phyloP scores from a whole-genome alignment of 2,329 filamentous ascomycete species.

The Microcyclospora pomicola region DNA sequence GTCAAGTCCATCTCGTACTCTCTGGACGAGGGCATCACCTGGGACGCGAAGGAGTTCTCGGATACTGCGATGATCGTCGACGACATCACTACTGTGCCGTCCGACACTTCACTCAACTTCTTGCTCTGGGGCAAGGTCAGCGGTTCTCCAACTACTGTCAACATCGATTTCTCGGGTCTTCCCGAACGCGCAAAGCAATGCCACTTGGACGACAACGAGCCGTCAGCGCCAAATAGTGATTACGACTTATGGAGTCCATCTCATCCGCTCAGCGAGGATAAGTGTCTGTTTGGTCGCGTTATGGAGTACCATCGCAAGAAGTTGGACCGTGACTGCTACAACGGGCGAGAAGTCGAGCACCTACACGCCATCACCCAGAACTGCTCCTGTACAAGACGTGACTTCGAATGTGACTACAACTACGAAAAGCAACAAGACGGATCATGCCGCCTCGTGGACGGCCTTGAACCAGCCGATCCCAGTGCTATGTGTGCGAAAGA shows the following conservation, averaged over 20 bases:
- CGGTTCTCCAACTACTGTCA: constrained; percentile 55
- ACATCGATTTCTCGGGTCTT: constrained; percentile 78
- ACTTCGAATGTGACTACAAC: constrained; percentile 97
- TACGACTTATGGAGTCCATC: constrained; percentile 80
- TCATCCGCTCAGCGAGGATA: constrained; percentile 62
- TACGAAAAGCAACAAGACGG: constrained; percentile 67
- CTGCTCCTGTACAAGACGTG: constrained; percentile 69
- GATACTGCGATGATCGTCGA: constrained; percentile 53
- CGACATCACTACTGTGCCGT: constrained; percentile 77
- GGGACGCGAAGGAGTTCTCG: constrained; percentile 62
- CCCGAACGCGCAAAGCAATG: constrained; percentile 53
- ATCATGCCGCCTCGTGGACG: constrained; percentile 62
- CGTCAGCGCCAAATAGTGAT: constrained; percentile 46
- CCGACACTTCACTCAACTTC: constrained; percentile 82
- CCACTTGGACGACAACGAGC: constrained; percentile 47
- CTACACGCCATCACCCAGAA: constrained; percentile 58
- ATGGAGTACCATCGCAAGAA: constrained; percentile 87
- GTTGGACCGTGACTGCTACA: constrained; percentile 64
- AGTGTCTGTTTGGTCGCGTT: constrained; percentile 86
- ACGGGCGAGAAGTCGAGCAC: constrained; percentile 53
- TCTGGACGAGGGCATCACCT: constrained; percentile 65
- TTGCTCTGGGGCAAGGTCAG: constrained; percentile 65
- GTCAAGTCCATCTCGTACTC: constrained; percentile 63
- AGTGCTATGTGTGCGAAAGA: constrained; percentile 45
- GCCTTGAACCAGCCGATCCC: constrained; percentile 52